These are phyloP conservation scores for Narthecium ossifragum DNA, from an alignment of 106 monocot genomes.

Conservation along the genomic window DNA sequence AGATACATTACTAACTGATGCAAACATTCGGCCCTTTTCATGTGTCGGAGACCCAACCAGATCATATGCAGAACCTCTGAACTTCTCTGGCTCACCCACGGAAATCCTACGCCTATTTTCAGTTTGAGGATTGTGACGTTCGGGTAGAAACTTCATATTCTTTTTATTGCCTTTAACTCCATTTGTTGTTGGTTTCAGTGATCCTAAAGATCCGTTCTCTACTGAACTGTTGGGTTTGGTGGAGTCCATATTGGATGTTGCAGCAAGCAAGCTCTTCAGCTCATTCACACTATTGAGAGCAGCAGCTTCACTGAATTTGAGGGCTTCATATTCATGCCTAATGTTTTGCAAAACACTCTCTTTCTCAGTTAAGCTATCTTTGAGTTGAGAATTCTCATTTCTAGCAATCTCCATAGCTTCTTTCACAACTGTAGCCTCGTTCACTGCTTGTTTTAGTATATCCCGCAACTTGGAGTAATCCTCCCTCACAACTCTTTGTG, in stretches of 20 bases:
- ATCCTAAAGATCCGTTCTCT: slow-evolving; percentile 1
- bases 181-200: background rate
- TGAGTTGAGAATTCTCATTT: slow-evolving; percentile 60
- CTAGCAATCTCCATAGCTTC: slow-evolving; percentile 69
- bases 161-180: slow-evolving; percentile 7
- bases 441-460: slow-evolving; percentile 75
- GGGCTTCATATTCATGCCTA: slow-evolving; percentile 32
- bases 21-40: slow-evolving; percentile 1
- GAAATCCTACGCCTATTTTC: slow-evolving; percentile 1
- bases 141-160: slow-evolving; percentile 17
- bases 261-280: slow-evolving; percentile 34
- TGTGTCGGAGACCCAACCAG: background rate
- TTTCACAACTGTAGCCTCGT: slow-evolving; percentile 59
- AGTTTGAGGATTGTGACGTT: slow-evolving; percentile 5
- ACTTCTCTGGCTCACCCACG: background rate
- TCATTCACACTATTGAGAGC: slow-evolving; percentile 42
- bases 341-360: slow-evolving; percentile 24
- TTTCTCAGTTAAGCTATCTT: slow-evolving; percentile 38
- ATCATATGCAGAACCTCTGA: slow-evolving; percentile 15
- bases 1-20: slow-evolving; percentile 6
- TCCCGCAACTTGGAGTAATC: slow-evolving; percentile 66
- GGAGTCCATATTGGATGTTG: slow-evolving; percentile 16
- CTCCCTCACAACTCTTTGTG: slow-evolving; percentile 36
- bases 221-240: background rate
- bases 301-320: slow-evolving; percentile 45